Conservation (phyloP, 805 yeast genomes). For the Candida sakaeoensis region DNA sequence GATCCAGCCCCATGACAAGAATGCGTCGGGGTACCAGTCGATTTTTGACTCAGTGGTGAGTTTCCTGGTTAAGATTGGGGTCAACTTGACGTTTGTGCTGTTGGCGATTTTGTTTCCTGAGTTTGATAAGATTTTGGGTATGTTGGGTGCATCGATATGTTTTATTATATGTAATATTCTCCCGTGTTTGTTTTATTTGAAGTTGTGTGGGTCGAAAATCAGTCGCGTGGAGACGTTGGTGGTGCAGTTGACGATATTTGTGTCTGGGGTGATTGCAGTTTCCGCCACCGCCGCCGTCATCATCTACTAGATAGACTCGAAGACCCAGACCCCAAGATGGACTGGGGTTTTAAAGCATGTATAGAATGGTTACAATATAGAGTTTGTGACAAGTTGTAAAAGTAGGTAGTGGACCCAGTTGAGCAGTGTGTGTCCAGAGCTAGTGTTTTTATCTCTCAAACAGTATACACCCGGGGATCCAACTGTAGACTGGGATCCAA, state of each 20-base stretch:
- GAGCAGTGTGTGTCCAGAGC: no score
- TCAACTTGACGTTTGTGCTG: slow-evolving; percentile 55
- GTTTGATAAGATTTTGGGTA: slow-evolving; percentile 77
- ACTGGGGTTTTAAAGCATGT: no score
- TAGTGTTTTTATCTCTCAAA: no score
- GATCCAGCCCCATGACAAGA: slow-evolving; percentile 1
- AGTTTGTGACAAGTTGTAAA: no score
- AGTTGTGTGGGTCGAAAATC: slow-evolving; percentile 46
- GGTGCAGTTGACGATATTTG: slow-evolving; percentile 41
- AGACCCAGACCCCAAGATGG: no score
- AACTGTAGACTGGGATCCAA: no score
- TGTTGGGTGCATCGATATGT: slow-evolving; percentile 78
- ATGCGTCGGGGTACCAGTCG: slow-evolving; percentile 9
- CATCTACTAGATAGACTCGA: slow-evolving; percentile 5
- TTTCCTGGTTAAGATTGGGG: slow-evolving; percentile 29
- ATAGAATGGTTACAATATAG: no score
- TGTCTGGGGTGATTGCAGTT: slow-evolving; percentile 48
- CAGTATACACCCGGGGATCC: no score
- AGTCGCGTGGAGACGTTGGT: slow-evolving; percentile 32
- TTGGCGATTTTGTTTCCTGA: slow-evolving; percentile 68
- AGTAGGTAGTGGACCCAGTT: no score
- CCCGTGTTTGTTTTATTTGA: slow-evolving; percentile 70
- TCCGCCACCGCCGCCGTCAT: slow-evolving; percentile 55
- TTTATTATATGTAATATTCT: slow-evolving; percentile 75
- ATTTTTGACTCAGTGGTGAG: slow-evolving; percentile 10